Base-by-base conservation (phyloP, 805 yeast genomes). In the Nakazawaea laoshanensis region DNA sequence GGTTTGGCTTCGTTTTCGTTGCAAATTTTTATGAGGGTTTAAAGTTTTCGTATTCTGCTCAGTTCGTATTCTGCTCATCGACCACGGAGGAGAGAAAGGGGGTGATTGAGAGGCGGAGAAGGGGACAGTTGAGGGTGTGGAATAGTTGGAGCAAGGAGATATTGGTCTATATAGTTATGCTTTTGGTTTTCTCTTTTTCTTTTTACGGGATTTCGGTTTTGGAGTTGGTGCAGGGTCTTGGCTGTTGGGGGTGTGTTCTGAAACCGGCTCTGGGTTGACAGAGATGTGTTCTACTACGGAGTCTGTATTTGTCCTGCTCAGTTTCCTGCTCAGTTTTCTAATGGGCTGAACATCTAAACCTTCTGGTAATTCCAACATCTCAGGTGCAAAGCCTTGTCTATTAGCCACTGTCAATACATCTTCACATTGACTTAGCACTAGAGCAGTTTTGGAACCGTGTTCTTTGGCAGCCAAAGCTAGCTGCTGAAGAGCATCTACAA, bases 361-460 rank as follows among this genome's bases (percentile, higher is more conserved):
- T n/a, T n/a, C n/a, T n/a, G n/a, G n/a, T n/a, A n/a, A n/a, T n/a
- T n/a, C n/a, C n/a, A n/a, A n/a, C n/a, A n/a, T n/a, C n/a, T n/a
- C n/a, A n/a, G n/a, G n/a, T n/a, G n/a, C n/a, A n/a, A n/a, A n/a
- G n/a, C n/a, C 24, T 31, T 31, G 16, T 16, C 39, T 27, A 27
- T 46, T 43, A 43, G 35, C 32, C 7, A 22, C 55, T 17, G 54
- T 57, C 38, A 77, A 57, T 14, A 66, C 55, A 6, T 60, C 62
- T 29, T 67, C 67, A 35, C 72, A 67, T 32, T 70, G 67, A 24
- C 54, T 58, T 29, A 75, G 48, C 3, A 73, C 46, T 3, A 50
- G 40, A 35, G 63, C 58, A 4, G 72, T 57, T 29, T 70, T 70
- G 33, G 57, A 59, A n/a, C 74, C 72, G 40, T 72, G 76, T 13